A percentile compares a stretch with the other conserved stretches of the same genome.
Evolutionary conservation across 768 basidiomycete species (phyloP).

Genomic region (Cystobasidium onofrii): DNA sequence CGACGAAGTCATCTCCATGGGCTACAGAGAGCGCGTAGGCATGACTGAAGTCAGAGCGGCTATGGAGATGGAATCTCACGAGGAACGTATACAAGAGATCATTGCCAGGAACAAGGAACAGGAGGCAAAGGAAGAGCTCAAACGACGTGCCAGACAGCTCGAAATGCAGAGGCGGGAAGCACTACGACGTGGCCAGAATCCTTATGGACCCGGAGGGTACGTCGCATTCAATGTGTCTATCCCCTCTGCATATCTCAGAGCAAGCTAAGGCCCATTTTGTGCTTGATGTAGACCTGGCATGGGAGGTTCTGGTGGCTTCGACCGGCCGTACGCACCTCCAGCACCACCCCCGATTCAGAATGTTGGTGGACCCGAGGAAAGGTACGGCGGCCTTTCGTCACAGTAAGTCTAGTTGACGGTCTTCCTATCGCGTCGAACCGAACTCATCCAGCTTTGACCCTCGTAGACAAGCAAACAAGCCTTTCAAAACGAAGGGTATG

Average conservation of each 20-base stretch:
- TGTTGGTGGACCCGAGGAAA: slow-evolving; percentile 2
- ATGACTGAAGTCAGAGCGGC: slow-evolving; percentile 49
- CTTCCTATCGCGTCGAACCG: neutral
- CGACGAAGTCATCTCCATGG: slow-evolving; percentile 89
- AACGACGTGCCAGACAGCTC: slow-evolving; percentile 91
- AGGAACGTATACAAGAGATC: slow-evolving; percentile 81
- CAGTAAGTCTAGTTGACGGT: neutral
- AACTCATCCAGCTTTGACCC: neutral
- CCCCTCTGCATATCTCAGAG: neutral
- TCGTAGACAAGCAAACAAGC: slow-evolving; percentile 34
- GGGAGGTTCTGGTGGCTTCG: slow-evolving; percentile 8
- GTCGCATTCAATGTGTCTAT: neutral
- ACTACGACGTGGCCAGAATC: slow-evolving; percentile 56
- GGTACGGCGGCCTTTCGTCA: slow-evolving; percentile 31
- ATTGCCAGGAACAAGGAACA: slow-evolving; percentile 99
- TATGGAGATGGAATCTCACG: slow-evolving; percentile 52
- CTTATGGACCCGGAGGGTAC: slow-evolving; percentile 39
- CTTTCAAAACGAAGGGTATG: slow-evolving; percentile 93
- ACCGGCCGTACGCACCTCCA: slow-evolving; percentile 34
- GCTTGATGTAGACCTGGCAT: neutral
- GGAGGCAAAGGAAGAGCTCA: slow-evolving; percentile 97
- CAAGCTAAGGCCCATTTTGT: neutral
- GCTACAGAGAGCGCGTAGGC: slow-evolving; percentile 53
- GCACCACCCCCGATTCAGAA: slow-evolving; percentile 6
- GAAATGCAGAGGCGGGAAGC: slow-evolving; percentile 96